Evolutionary conservation across 192 early-diverging fungal genomes (phyloP), one percentile per base, ranked within the genome.

Genomic region (Globomyces pollinis-pini): DNA sequence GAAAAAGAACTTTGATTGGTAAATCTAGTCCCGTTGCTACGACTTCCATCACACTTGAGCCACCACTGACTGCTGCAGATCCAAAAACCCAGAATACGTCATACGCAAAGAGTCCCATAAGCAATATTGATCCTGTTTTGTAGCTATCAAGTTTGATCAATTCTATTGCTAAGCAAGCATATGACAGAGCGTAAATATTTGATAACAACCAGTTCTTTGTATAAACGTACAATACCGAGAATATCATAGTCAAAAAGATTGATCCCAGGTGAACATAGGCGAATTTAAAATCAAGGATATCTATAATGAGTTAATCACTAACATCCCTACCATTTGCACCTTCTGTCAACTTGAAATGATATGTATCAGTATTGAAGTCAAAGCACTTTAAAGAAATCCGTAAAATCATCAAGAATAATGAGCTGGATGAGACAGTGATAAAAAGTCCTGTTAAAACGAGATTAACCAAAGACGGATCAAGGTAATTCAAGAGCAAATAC

Each of bases 31-130:
- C 87, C 74, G 89, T 94, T 36, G 95, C 95, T 20, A 98, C 95
- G 6, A 88, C 87, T 4, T 96, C 95, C 95, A 98, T 98, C 16
- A 98, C 95, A 26, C 29, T 50, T 13, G 9, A 11, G 9, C 41
- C 41, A 18, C 13, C 13, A 6, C n/a, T 43, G n/a, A n/a, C n/a
- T 0, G 41, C 41, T 34, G 91, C 88, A 4, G 95, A 96, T 32
- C 92, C 92, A 79, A 98, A 98, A 58, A 98, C 95, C 95, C 95
- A 98, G 61, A 96, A 98, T 49, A 98, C 84, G 70, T 98, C 95
- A 65, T 98, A 98, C 23, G 93, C 67, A 73, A 98, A 98, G 38
- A 98, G 71, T 15, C 88, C 93, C 20, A 80, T 69, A 26, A 98
- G 81, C 47, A 98, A 78, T 28, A 92, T 88, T 76, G 93, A 92